Evolutionary conservation across 257 asterid genomes (phyloP), one percentile per base, ranked within the genome.

Genomic region (Gardenia jasminoides): DNA sequence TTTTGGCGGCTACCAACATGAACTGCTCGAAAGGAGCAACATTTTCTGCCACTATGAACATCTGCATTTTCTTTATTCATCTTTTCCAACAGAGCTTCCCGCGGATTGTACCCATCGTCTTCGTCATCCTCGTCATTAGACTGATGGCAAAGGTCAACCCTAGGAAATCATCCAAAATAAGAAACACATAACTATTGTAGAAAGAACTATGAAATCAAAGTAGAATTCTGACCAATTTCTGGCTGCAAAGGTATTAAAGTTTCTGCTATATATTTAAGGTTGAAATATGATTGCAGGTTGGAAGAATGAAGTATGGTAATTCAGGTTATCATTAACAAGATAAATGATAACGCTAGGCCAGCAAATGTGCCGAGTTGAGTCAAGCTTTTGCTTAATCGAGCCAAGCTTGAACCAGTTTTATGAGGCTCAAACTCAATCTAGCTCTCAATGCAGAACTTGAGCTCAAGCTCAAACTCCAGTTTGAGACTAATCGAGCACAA

Each of bases 81-180:
- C 89, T 92, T 93, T 61, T 91, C 97, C 81, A 95, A 84, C 82
- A 95, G 85, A 26, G 89, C 85, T 83, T 89, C 98, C 62, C 39
- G 89, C 39, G 96, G 85, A 83, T 83, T 82, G 80, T 81, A 86
- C 62, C 79, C 96, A 6, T 92, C 98, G 68, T 95, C 99, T 58
- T 95, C 99, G 65, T 95, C 98, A 12, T 92, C 98, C 28, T 86
- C 91, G 24, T 91, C 98, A 68, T 85, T 88, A 78, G 94, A 79
- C 83, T 92, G 96, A 88, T 95, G 99, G 81, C 98, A 93, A 76
- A 95, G 97, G 86, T 95, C 99, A 76, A 95, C 97, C 99, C 99
- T 95, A 36, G 90, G 73, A 89, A 88, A 83, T 74, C 81, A 85
- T 84, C 72, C 69, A 36, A 46, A 70, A 13, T 68, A 75, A 78